These are phyloP conservation scores for Silene vulgaris DNA, from an alignment of 179 eudicot species.

Conservation along the genomic window DNA sequence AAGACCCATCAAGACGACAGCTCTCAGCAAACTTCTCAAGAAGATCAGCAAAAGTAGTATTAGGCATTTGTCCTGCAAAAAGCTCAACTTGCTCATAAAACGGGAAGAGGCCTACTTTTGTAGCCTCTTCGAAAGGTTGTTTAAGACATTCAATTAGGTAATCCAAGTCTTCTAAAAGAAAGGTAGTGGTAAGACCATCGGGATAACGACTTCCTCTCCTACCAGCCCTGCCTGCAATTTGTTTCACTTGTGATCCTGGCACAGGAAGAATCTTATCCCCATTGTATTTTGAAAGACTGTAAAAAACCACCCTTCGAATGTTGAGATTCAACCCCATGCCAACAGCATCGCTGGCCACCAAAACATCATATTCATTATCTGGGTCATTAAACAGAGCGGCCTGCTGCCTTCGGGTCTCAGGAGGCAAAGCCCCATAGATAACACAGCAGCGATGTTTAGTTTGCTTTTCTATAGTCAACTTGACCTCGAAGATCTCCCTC, in stretches of 20 bases:
- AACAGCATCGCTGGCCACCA: conserved; percentile 95
- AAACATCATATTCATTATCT: conserved; percentile 63
- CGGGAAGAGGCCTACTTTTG: conserved; percentile 79
- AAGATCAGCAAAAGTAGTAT: conserved; percentile 50
- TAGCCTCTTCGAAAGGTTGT: conserved; percentile 64
- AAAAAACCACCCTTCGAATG: conserved; percentile 65
- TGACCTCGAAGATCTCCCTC: conserved; percentile 86
- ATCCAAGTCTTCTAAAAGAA: conserved; percentile 62
- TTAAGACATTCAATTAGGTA: conserved; percentile 71
- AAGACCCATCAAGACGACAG: conserved; percentile 75
- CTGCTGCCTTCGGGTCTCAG: conserved; percentile 84
- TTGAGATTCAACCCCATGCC: conserved; percentile 92
- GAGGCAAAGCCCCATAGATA: conserved; percentile 85
- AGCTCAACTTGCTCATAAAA: conserved; percentile 78
- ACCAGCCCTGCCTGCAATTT: conserved; percentile 90
- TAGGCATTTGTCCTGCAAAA: conserved; percentile 65
- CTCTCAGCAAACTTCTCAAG: conserved; percentile 58
- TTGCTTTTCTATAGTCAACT: conserved; percentile 67
- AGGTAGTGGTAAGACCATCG: conserved; percentile 72
- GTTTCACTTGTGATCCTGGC: conserved; percentile 83
- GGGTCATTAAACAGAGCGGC: conserved; percentile 69
- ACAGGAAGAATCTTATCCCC: conserved; percentile 74
- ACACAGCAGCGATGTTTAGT: conserved; percentile 86
- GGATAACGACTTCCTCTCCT: conserved; percentile 85
- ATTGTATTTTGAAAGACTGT: conserved; percentile 67